Evolutionary conservation across 1,139 yeast genomes (phyloP), one percentile per base, ranked within the genome.

Genomic region (Lodderomyces parapsilosis): DNA sequence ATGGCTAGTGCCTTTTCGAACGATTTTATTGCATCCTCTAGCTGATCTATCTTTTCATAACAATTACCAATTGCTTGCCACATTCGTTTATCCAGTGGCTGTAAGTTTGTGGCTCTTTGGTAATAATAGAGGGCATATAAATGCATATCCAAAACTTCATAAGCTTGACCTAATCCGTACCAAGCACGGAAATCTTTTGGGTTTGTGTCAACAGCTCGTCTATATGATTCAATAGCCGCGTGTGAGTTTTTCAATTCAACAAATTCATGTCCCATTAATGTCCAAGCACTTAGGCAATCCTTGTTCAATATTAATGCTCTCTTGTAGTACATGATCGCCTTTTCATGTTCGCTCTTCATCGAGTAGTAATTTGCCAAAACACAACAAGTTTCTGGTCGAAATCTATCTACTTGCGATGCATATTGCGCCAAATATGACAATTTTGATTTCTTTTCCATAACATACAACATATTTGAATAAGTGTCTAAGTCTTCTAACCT

Each of bases 151-250:
- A 93, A 70, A 14, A 94, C 96, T 61, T 94, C 99, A 59, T 94
- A 94, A 1, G 99, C 98, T 63, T 93, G 99, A 0, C 99, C 99
- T 43, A 94, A 71, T 1, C 99, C 99, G 63, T 93, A 93, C 99
- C 99, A 94, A 0, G 99, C 99, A 42, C 97, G 74, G 62, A 87
- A 94, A 62, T 94, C 99, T 57, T 86, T 84, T 37, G 83, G 80
- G 56, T 89, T 89, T 6, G 91, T 85, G 59, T 90, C 93, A 1
- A 91, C 95, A 0, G 99, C 99, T 41, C 96, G 72, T 51, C 99
- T 71, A 59, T 94, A 94, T 44, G 96, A 84, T 65, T 93, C 98
- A 43, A 94, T 93, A 1, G 99, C 99, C 1, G 99, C 98, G 62
- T 94, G 96, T 0, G 96, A 86, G 63, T 94, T 94, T 57, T 93